Base-by-base conservation (phyloP, 2,329 filamentous ascomycete species). In the Fusarium torreyae region DNA sequence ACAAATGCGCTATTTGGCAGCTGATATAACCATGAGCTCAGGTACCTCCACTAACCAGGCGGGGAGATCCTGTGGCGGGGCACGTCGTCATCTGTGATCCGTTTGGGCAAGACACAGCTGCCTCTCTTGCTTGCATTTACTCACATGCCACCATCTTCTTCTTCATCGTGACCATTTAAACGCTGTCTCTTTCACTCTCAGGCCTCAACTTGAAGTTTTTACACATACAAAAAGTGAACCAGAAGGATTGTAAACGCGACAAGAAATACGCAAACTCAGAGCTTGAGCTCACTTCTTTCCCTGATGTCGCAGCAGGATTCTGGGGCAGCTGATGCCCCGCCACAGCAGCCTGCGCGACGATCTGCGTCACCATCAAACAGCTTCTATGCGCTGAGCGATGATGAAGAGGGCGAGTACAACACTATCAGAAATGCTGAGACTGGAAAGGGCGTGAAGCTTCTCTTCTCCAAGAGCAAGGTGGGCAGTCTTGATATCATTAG, bases 391-490 rank as follows among this genome's bases (percentile, higher is more conserved):
- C 86, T 98, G 86, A 97, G 93, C 80, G 97, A 99, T 83, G 94
- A 97, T 76, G 94, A 97, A 69, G 96, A 98, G 81, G 92, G 92
- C 72, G 96, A 93, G 44, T 99, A 99, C 83, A 93, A 97, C 78
- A 98, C 94, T 18, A 94, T 99, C 75, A 92, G 93, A 6, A 93
- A 97, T 76, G 88, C 89, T 6, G 88, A 88, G 71, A 89, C 89
- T 4, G 92, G 92, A 1, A 89, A 89, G 70, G 96, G 95, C 3
- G 96, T 99, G 45, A 99, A 98, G 82, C 85, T 99, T 33, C 85
- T 99, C 15, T 98, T 92, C 76, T 95, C 94, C 20, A 99, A 99
- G 83, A 98, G 94, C 91, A 99, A 98, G 87, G 92, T 93, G 75
- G 46, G 84, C 76, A 48, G 7, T n/a, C 14, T 40, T 11, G 7